Base-by-base conservation (phyloP, 768 basidiomycete genomes). In the Mycena indigotica region DNA sequence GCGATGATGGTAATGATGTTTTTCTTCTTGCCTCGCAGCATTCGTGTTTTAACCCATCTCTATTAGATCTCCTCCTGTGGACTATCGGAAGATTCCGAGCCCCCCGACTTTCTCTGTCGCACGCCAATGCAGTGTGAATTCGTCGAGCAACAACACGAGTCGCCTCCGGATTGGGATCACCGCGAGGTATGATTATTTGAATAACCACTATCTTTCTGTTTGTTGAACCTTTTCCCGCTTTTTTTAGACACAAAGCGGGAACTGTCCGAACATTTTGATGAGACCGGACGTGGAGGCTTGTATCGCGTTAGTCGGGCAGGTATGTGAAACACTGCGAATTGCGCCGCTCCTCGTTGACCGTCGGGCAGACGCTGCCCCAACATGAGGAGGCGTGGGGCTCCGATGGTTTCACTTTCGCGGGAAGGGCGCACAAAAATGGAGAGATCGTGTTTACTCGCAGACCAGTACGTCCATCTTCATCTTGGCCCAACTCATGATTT, bases 361-460 rank as follows among this genome's bases (percentile, higher is more conserved):
- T 32, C 50, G 19, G 19, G 25, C 57, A 87, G 86, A 87, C 86
- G 2, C 72, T 79, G 44, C 70, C 64, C 46, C 76, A 77, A 46
- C 81, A 84, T 53, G 84, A 84, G 57, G 73, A 75, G 35, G 84
- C 85, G 6, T 91, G 89, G 87, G 86, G 84, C 2, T 28, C 50
- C 3, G 48, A 50, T 4, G 81, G 83, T 12, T 89, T 82, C 69
- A 78, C 69, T 56, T 84, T 86, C 65, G 73, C 75, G 12, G 89
- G 89, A 49, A 74, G 81, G 24, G 77, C 89, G 44, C 74, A 80
- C 29, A 73, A 74, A 35, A 83, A 88, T 66, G 89, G 88, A 17
- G 69, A 77, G 63, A 79, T 91, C 59, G 74, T 77, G 48, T 73
- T 90, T 67, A 81, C 80, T 68, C 80, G 88, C 67, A 78, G 83